Percentiles rank a stretch among this genome's conserved stretches.
Conservation (phyloP, 345 rosid species). For the Salix caprea region DNA sequence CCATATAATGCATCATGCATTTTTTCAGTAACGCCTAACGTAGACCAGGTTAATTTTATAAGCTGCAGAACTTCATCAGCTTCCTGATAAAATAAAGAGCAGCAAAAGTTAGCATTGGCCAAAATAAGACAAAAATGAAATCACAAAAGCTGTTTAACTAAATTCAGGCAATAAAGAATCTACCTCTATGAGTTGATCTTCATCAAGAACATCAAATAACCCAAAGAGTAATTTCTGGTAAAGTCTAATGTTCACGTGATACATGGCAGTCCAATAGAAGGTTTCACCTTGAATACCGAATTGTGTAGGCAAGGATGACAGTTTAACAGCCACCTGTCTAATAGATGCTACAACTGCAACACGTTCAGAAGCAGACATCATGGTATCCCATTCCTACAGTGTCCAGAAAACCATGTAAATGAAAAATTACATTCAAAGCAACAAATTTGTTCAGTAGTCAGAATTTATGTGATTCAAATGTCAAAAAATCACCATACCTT, state of each 20-base stretch:
- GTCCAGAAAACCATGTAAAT: constrained; percentile 17
- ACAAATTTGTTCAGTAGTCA: background rate
- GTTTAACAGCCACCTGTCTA: constrained; percentile 52
- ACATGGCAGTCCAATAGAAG: constrained; percentile 68
- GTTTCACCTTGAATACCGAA: constrained; percentile 74
- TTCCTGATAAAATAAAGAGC: constrained; percentile 45
- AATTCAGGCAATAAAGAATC: constrained; percentile 15
- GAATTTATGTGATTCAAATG: background rate
- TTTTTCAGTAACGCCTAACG: constrained; percentile 82
- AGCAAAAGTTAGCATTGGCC: constrained; percentile 17
- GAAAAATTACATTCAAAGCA: background rate
- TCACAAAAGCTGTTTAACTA: background rate
- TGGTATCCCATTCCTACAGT: constrained; percentile 69
- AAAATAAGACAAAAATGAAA: background rate
- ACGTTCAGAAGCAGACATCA: constrained; percentile 68
- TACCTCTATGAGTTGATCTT: constrained; percentile 91
- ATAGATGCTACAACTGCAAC: constrained; percentile 69
- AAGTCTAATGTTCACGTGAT: constrained; percentile 74
- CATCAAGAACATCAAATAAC: constrained; percentile 86
- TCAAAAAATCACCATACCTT: constrained; percentile 43
- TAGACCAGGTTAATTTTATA: constrained; percentile 74
- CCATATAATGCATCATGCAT: constrained; percentile 73
- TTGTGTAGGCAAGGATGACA: constrained; percentile 57
- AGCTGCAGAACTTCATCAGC: constrained; percentile 53
- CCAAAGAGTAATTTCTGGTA: constrained; percentile 72